Percentiles rank a stretch among this genome's conserved stretches.
Evolutionary conservation across 2,329 filamentous ascomycete species (phyloP).

Genomic region (Leptographium procerum): DNA sequence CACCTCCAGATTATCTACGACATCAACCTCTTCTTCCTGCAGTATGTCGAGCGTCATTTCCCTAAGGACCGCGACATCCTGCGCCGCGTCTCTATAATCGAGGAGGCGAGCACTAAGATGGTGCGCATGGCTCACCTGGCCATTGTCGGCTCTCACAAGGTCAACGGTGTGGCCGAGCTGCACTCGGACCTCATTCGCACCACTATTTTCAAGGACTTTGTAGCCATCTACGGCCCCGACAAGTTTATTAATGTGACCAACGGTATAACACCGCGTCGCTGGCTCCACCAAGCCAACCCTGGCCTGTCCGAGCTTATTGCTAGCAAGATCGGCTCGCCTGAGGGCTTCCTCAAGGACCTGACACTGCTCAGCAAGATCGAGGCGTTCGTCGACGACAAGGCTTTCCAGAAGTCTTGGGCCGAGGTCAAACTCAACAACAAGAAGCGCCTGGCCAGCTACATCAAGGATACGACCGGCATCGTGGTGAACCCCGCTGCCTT

Average conservation of each 20-base stretch:
- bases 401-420: constrained; percentile 87
- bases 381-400: constrained; percentile 69
- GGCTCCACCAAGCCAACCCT: constrained; percentile 96
- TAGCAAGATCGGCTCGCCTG: constrained; percentile 71
- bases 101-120: constrained; percentile 95
- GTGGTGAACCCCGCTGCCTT: constrained; percentile 77
- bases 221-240: constrained; percentile 85
- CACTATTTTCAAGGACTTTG: constrained; percentile 99
- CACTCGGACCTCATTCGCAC: constrained; percentile 97
- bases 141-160: constrained; percentile 95
- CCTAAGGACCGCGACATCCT: constrained; percentile 83
- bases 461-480: constrained; percentile 69
- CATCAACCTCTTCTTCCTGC: constrained; percentile 90
- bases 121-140: constrained; percentile 94
- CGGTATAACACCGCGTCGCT: constrained; percentile 88
- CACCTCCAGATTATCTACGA: constrained; percentile 98
- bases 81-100: constrained; percentile 84
- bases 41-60: constrained; percentile 80
- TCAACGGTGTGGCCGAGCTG: constrained; percentile 94
- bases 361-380: constrained; percentile 80
- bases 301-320: constrained; percentile 84
- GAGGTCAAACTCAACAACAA: constrained; percentile 98
- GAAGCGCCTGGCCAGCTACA: constrained; percentile 79
- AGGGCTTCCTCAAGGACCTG: constrained; percentile 74
- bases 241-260: constrained; percentile 99